Base-by-base conservation (phyloP, 2,329 filamentous ascomycete species). In the Pyrenochaeta sp. region DNA sequence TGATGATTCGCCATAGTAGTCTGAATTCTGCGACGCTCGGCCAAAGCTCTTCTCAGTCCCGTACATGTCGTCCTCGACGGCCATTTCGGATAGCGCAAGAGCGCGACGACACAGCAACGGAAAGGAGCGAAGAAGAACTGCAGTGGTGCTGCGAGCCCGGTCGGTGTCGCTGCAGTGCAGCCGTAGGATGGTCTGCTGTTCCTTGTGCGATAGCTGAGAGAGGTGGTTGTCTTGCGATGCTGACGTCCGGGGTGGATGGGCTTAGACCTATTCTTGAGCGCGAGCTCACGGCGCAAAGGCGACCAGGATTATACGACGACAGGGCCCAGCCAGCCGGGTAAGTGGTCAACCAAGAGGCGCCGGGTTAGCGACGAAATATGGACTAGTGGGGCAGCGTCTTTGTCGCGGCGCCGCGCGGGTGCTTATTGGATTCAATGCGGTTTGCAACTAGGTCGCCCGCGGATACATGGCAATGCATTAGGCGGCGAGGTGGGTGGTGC, bases 41-140 rank as follows among this genome's bases (percentile, higher is more conserved):
- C 72, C 71, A 53, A 73, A 73, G 59, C 71, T 74, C 71, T 75
- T 75, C 52, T 75, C 73, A 15, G 71, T 75, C 20, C 72, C 68
- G 60, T 72, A 75, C 58, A 65, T 68, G 54, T 75, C 72, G 64
- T 73, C 71, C 58, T 72, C 68, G 51, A 68, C 57, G 12, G 62
- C 64, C 72, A 73, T 73, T 48, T 40, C 56, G 47, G 40, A 30
- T 18, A 20, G 49, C 39, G 48, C 48, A 18, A 36, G 23, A 43
- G 56, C 36, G 54, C 37, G 51, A 40, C 31, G 20, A 52, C 49
- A 21, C 32, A 39, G 33, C 46, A 40, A 30, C n/a, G 29, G 32
- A 21, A 35, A 33, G 29, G 42, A 45, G 41, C 35, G 39, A 53
- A 32, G 35, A 49, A 54, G 49, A 54, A 49, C 21, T 49, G 64